Evolutionary conservation across 2,329 filamentous ascomycete species (phyloP).

Genomic region (Aspergillus jensenii): DNA sequence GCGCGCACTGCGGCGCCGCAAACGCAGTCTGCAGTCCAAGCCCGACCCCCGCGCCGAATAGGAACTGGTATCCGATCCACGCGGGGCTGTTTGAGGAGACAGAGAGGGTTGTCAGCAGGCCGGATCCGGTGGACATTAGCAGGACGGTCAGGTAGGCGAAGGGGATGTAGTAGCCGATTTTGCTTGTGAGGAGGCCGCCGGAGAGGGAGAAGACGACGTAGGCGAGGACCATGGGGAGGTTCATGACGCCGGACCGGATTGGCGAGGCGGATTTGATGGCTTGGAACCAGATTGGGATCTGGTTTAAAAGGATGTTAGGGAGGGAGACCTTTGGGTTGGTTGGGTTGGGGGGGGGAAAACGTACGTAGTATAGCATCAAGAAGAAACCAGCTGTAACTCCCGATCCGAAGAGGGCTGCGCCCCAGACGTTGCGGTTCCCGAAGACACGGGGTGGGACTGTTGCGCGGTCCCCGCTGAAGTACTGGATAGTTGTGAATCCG

Average conservation of each 20-base stretch:
- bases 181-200: background rate
- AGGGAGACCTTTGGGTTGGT: background rate
- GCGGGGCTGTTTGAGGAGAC: background rate
- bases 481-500: slow-evolving; percentile 2
- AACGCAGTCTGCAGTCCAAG: slow-evolving; percentile 10
- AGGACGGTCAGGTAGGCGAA: background rate
- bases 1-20: slow-evolving; percentile 1
- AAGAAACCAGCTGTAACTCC: slow-evolving; percentile 5
- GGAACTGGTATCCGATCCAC: slow-evolving; percentile 17
- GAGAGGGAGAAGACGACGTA: slow-evolving; percentile 5
- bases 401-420: background rate
- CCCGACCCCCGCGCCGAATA: slow-evolving; percentile 11
- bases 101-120: slow-evolving; percentile 3
- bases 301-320: background rate
- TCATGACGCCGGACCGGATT: slow-evolving; percentile 8
- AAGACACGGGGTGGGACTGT: slow-evolving; percentile 12
- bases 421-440: slow-evolving; percentile 7
- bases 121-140: slow-evolving; percentile 8
- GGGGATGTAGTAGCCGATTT: slow-evolving; percentile 11
- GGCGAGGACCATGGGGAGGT: slow-evolving; percentile 7
- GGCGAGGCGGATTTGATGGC: slow-evolving; percentile 10
- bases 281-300: slow-evolving; percentile 16
- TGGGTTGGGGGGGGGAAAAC: background rate
- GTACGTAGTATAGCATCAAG: slow-evolving; percentile 13
- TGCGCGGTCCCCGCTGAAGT: background rate